Base-by-base conservation (phyloP, 306 rosid genomes). In the Ormosia semicastrata region DNA sequence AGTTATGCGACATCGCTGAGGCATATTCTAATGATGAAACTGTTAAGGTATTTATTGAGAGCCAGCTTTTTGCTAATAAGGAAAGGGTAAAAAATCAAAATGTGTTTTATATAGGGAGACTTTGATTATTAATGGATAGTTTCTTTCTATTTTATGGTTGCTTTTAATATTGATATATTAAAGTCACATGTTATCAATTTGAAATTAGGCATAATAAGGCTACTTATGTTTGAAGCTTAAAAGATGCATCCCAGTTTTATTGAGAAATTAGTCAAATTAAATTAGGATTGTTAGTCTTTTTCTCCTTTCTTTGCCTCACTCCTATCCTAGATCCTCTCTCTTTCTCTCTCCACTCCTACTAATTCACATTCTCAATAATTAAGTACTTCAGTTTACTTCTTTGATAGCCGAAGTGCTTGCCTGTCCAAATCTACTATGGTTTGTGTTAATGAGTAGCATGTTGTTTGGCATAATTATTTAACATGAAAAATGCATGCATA, bases 1-100 rank as follows among this genome's bases (percentile, higher is more conserved):
- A 93, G 87, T 86, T 94, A 76, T 93, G 97, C 76, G 99, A 96
- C 73, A 86, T 92, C 57, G 99, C 97, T 29, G 99, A 93, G 84
- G 92, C 99, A 76, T 92, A 90, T 87, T 96, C 99, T 82, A 89
- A 90, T 82, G 94, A 93, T 71, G 98, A 90, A 92, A 86, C 89
- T 40, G 92, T 92, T 15, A 91, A 92, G 99, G 99, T 96, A 93
- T 88, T 49, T 33, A 64, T 73, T 7, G 57, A 40, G 7, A 17
- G 6, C 52, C 50, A 4, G 43, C 15, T 13, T 49, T 50, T 50
- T 50, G 57, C 39, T 60, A 4, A 15, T 10, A 46, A 62, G 33
- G 29, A 24, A 58, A 59, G 56, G 53, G 15, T 5, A 4, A 47
- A 46, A 12, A 47, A 4, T 47, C 53, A 14, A 52, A 24, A 7